phyloP scores from a whole-genome alignment of 75 land plant genomes.

The Pinus albicaulis region DNA sequence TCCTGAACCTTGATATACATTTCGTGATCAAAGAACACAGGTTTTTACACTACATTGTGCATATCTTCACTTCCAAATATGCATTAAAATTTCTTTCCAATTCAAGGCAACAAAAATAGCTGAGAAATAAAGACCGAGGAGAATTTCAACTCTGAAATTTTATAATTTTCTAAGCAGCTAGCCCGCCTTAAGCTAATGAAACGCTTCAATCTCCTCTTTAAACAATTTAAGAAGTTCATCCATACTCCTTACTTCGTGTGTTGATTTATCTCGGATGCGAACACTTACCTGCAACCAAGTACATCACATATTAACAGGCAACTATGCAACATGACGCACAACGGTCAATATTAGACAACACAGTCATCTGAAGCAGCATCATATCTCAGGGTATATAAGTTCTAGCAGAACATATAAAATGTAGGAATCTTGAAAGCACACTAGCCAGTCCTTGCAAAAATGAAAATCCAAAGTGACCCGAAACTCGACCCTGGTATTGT shows the following conservation, averaged over 20 bases:
- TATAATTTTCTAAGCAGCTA: background rate
- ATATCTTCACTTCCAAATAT: background rate
- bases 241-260: constrained; percentile 44
- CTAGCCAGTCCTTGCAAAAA: no score
- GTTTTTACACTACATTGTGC: background rate
- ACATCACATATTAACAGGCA: background rate
- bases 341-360: background rate
- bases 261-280: constrained; percentile 65
- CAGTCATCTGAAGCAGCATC: background rate
- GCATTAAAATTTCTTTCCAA: background rate
- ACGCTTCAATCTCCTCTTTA: constrained; percentile 32
- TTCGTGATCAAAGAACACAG: background rate
- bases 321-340: background rate
- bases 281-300: constrained; percentile 68
- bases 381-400: background rate
- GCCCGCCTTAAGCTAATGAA: constrained; percentile 8
- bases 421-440: background rate
- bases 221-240: constrained; percentile 53
- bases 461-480: no score
- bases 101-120: background rate
- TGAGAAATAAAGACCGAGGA: background rate
- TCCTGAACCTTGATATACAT: background rate
- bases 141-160: background rate
- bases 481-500: no score
- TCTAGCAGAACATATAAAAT: background rate